Percentiles rank a stretch among this genome's conserved stretches.
Conservation (phyloP, 176 grass and related monocot genomes). For the Triticum monococcum region DNA sequence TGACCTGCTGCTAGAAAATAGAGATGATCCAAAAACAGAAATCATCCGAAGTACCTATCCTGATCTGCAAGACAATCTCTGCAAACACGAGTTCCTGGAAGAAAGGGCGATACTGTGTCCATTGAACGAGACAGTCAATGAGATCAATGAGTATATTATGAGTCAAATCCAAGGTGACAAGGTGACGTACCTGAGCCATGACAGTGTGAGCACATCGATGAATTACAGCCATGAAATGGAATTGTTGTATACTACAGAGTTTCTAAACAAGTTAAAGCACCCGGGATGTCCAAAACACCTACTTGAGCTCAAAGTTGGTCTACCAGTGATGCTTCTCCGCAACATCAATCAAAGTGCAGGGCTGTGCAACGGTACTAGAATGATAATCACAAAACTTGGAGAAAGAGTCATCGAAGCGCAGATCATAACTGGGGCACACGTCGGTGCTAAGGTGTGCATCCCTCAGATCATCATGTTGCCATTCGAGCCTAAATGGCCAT, state of each 20-base stretch:
- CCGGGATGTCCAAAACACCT: constrained; percentile 8
- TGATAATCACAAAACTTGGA: constrained; percentile 11
- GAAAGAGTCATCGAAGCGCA: background rate
- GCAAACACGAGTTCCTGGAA: background rate
- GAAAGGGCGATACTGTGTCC: background rate
- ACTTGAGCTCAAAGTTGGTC: constrained; percentile 13
- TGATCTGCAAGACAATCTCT: background rate
- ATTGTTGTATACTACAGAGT: background rate
- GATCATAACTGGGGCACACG: constrained; percentile 6
- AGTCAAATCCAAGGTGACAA: background rate
- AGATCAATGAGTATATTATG: constrained; percentile 22
- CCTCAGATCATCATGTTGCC: background rate
- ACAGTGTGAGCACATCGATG: constrained; percentile 15
- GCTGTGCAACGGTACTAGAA: constrained; percentile 17
- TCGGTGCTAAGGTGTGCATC: background rate
- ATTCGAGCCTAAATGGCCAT: constrained; percentile 2
- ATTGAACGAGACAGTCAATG: background rate
- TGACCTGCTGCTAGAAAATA: background rate
- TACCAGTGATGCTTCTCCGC: constrained; percentile 21
- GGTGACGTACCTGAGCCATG: constrained; percentile 8
- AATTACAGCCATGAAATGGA: background rate
- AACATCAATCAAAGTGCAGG: constrained; percentile 17
- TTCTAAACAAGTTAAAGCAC: constrained; percentile 10
- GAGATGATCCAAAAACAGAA: background rate
- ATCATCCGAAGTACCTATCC: background rate